phyloP scores from a whole-genome alignment of 23 red algal species.

The Gracilariopsis chorda region DNA sequence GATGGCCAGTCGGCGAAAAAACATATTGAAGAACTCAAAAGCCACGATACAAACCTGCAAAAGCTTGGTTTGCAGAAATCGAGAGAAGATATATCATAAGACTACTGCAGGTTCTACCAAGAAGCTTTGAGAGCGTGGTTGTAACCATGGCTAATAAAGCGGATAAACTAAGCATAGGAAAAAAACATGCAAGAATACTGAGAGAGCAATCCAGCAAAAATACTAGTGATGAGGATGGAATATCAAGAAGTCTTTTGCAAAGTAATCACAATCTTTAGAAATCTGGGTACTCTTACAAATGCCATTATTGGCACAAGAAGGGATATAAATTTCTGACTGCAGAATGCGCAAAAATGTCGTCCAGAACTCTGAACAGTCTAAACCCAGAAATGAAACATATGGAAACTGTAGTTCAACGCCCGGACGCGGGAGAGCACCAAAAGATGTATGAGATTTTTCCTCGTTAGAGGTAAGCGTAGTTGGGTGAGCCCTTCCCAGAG shows the following conservation, averaged over 20 bases:
- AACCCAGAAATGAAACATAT: background rate
- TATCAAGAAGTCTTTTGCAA: background rate
- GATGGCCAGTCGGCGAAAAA: background rate
- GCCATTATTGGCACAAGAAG: slow-evolving; percentile 4
- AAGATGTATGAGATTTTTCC: too few species aligned
- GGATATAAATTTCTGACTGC: slow-evolving; percentile 24
- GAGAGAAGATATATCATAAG: background rate
- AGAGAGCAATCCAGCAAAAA: background rate
- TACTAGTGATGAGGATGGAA: background rate
- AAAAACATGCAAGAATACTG: background rate
- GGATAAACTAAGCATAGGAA: background rate
- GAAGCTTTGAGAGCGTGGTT: background rate
- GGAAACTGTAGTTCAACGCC: too few species aligned
- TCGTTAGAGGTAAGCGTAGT: too few species aligned
- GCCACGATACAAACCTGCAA: background rate
- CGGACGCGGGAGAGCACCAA: too few species aligned
- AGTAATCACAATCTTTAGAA: background rate
- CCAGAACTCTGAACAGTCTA: background rate
- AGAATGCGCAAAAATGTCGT: background rate
- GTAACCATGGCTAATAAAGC: background rate
- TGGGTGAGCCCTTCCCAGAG: too few species aligned
- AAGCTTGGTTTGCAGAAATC: background rate
- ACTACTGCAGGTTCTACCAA: background rate
- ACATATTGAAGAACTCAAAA: background rate
- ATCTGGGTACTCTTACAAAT: background rate